These are phyloP conservation scores for Gonapodya prolifera DNA, from an alignment of 192 early-diverging fungal species.

Conservation along the genomic window DNA sequence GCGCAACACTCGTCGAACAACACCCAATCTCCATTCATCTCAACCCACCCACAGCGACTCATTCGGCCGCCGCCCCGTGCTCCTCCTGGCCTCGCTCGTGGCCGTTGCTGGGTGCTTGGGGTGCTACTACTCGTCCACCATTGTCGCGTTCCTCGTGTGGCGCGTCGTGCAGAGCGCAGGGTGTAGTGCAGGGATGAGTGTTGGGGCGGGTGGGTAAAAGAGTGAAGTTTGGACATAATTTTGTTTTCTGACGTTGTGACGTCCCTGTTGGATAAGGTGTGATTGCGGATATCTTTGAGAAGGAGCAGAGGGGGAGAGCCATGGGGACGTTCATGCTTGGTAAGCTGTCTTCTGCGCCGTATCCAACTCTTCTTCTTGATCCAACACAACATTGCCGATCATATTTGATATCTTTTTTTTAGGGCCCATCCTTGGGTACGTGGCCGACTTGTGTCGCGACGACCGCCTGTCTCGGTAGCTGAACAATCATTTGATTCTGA, in stretches of 20 bases:
- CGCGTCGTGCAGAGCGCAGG: slow-evolving; percentile 1
- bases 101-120: not conserved
- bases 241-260: not conserved
- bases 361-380: too few species aligned
- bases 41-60: not conserved
- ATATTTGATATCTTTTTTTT: too few species aligned
- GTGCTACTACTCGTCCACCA: not conserved
- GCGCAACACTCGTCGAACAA: too few species aligned
- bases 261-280: not conserved
- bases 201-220: not conserved
- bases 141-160: not conserved
- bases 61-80: not conserved
- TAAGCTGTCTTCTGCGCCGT: not conserved
- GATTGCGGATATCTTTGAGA: not conserved
- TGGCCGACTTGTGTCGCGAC: too few species aligned
- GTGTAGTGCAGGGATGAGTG: not conserved
- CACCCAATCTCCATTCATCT: too few species aligned
- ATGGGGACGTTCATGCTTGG: slow-evolving; percentile 1
- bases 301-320: not conserved
- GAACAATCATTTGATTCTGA: too few species aligned
- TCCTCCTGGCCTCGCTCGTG: not conserved
- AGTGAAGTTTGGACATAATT: not conserved
- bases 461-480: too few species aligned
- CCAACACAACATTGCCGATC: too few species aligned
- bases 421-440: too few species aligned